phyloP scores from a whole-genome alignment of 805 yeast genomes.

The Ogataea methylovora region DNA sequence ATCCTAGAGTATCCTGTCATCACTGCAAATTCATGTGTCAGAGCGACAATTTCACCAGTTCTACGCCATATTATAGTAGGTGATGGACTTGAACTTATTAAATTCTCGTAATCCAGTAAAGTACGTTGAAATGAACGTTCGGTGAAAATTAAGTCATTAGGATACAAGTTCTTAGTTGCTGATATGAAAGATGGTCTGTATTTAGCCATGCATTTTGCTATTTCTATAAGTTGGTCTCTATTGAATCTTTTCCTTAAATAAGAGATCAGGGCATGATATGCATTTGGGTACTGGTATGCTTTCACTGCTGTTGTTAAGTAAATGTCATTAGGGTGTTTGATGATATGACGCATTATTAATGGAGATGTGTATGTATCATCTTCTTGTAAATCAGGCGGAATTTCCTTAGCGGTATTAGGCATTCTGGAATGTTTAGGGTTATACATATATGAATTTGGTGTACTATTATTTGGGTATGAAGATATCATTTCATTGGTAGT shows the following conservation, averaged over 20 bases:
- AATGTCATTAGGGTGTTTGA: constrained; percentile 45
- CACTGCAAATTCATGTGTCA: constrained; percentile 66
- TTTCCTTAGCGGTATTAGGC: constrained; percentile 39
- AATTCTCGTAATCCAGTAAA: constrained; percentile 47
- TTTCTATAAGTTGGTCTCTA: constrained; percentile 27
- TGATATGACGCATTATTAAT: constrained; percentile 46
- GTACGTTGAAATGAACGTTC: constrained; percentile 53
- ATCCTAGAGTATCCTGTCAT: constrained; percentile 57
- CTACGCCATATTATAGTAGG: constrained; percentile 84
- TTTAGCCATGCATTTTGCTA: constrained; percentile 52
- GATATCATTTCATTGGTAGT: constrained; percentile 22
- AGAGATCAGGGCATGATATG: constrained; percentile 51
- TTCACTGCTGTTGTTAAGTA: constrained; percentile 31
- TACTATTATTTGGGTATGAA: constrained; percentile 23
- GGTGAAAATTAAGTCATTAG: constrained; percentile 59
- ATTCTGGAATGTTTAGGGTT: constrained; percentile 45
- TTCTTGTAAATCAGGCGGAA: constrained; percentile 32
- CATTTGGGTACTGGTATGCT: constrained; percentile 55
- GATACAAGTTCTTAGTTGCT: constrained; percentile 65
- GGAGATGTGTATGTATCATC: constrained; percentile 48
- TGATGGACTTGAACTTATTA: constrained; percentile 54
- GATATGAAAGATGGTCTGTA: constrained; percentile 74
- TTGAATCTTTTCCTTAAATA: constrained; percentile 47
- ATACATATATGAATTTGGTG: constrained; percentile 36
- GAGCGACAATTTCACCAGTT: constrained; percentile 77